Base-by-base conservation (phyloP, 495 filamentous ascomycete genomes). In the Xylaria nigripes region DNA sequence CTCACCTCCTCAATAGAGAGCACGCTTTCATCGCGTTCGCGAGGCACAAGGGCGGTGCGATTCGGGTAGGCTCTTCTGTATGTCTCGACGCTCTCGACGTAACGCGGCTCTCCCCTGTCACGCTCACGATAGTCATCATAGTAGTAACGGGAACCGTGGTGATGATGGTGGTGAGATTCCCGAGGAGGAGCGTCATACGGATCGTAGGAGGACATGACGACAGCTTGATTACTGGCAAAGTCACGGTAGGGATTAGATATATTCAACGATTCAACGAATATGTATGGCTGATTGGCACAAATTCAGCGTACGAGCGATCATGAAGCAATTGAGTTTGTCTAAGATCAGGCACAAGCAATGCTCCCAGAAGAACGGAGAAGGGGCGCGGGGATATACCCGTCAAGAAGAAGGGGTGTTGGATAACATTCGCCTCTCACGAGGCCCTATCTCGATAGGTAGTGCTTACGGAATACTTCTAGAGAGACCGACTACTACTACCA, bases 1-100 rank as follows among this genome's bases (percentile, higher is more conserved):
- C 74, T 77, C 43, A 87, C 74, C 68, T 86, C 81, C 68, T 89
- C 86, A 56, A 86, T 69, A 2, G 80, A 77, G 24, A 83, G 57
- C 51, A 84, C 83, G 58, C 76, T 75, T 55, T 83, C 79, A 54
- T 76, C 71, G 46, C 78, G 76, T 18, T 70, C 64, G 18, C 77
- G 76, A 47, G 76, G 76, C 23, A 86, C 71, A 38, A 83, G 61
- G 45, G 80, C 80, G 55, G 64, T 72, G 21, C 61, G 58, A 25
- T 53, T 64, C 21, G 63, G 69, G 40, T 68, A 59, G 41, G 70
- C 65, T 49, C 69, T 70, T 29, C 75, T 65, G 51, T 77, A 76
- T n/a, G 65, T 72, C 55, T 78, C 76, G 61, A 74, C 68, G 41
- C 73, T 66, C 27, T 76, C 76, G 50, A 69, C 65, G 61, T 73